Percentiles rank a stretch among this genome's conserved stretches.
These are phyloP conservation scores for Holtermanniella nyarrowii DNA, from an alignment of 768 basidiomycete species.

Conservation along the genomic window DNA sequence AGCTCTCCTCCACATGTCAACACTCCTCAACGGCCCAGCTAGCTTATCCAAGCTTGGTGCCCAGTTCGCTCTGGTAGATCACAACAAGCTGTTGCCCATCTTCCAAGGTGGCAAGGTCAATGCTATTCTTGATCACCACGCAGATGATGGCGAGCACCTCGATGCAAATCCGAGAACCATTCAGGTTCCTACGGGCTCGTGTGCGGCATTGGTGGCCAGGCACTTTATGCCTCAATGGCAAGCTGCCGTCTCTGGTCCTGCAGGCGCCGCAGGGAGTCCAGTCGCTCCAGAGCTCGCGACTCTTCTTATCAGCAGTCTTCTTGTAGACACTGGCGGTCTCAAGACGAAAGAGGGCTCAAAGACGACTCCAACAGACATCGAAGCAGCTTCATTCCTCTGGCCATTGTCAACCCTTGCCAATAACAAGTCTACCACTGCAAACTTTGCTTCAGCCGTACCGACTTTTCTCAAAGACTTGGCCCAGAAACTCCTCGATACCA, in stretches of 20 bases:
- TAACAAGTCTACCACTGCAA: constrained; percentile 3
- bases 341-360: constrained; percentile 58
- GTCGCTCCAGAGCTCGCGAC: constrained; percentile 57
- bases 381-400: constrained; percentile 56
- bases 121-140: constrained; percentile 83
- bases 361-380: constrained; percentile 55
- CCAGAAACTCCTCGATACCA: constrained; percentile 49
- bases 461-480: constrained; percentile 41
- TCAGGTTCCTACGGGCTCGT: constrained; percentile 57
- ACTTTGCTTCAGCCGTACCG: constrained; percentile 3
- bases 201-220: constrained; percentile 57
- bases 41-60: constrained; percentile 56
- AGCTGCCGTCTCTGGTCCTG: constrained; percentile 9
- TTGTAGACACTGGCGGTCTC: constrained; percentile 79
- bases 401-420: constrained; percentile 48
- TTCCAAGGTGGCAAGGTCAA: constrained; percentile 47
- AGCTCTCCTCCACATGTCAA: constrained; percentile 43
- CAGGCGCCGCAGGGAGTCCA: constrained; percentile 19
- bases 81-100: constrained; percentile 56
- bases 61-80: constrained; percentile 76
- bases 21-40: constrained; percentile 55
- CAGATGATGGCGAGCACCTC: constrained; percentile 62
- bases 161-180: constrained; percentile 58
- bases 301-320: constrained; percentile 66
- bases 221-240: constrained; percentile 42